Percentiles rank a stretch among this genome's conserved stretches.
phyloP scores from a whole-genome alignment of 2,329 filamentous ascomycete species.

The Trichophyton verrucosum region DNA sequence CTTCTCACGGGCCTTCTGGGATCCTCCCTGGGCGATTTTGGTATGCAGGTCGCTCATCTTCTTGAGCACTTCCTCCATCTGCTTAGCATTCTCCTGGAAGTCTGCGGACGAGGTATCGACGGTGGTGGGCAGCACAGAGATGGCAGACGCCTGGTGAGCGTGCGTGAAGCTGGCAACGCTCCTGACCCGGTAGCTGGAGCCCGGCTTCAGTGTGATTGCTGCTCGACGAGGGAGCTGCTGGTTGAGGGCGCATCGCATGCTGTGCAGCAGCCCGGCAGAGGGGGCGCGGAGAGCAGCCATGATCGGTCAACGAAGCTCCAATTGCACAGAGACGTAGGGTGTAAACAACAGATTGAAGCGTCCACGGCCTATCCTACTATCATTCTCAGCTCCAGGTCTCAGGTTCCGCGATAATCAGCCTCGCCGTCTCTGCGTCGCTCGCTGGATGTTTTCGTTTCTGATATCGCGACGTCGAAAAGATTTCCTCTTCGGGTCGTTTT shows the following conservation, averaged over 20 bases:
- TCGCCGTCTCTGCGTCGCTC: neutral
- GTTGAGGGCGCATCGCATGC: constrained; percentile 22
- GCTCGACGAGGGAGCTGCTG: constrained; percentile 12
- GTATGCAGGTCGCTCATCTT: constrained; percentile 58
- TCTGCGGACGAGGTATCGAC: constrained; percentile 67
- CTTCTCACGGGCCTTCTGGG: constrained; percentile 73
- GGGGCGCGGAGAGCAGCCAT: constrained; percentile 25
- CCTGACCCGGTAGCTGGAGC: constrained; percentile 17
- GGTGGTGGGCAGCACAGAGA: constrained; percentile 64
- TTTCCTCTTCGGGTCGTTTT: neutral
- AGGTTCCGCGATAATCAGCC: neutral
- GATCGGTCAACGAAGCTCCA: constrained; percentile 9
- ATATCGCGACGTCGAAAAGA: neutral
- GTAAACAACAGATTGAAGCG: neutral
- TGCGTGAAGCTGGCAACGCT: constrained; percentile 64
- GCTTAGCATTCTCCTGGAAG: constrained; percentile 65
- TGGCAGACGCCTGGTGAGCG: constrained; percentile 65
- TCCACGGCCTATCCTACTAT: neutral
- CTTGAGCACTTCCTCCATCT: constrained; percentile 62
- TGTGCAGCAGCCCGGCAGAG: constrained; percentile 28
- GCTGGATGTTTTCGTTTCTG: neutral
- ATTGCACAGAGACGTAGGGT: neutral
- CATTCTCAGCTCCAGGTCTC: neutral
- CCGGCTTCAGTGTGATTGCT: neutral
- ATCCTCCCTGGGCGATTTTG: constrained; percentile 61